Evolutionary conservation across 2,329 filamentous ascomycete genomes (phyloP), one percentile per base, ranked within the genome.

Genomic region (Bipolaris cookei): DNA sequence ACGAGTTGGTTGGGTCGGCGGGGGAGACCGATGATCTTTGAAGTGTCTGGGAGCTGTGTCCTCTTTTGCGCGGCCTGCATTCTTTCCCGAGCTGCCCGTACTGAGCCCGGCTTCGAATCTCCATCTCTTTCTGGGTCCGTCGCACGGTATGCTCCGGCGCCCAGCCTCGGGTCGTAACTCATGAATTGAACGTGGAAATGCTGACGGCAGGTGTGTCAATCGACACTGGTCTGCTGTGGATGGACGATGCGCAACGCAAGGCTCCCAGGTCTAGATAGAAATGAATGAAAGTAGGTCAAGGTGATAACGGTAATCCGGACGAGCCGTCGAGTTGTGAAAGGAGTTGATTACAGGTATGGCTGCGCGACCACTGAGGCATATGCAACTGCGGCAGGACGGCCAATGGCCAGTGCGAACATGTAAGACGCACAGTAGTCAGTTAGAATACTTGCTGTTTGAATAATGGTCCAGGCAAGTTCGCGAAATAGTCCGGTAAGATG

Each of bases 141-240:
- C 51, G 64, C 67, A 59, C 72, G 70, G 59, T 75, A 72, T 48
- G 66, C 65, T 53, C 65, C 64, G 61, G 66, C 66, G 65, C 71
- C 71, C 61, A 68, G 55, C 55, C 68, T 71, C 46, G 69, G 64
- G 63, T 75, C 70, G 70, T 75, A 71, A 67, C 72, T 76, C 75
- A 77, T 77, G 62, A 68, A 74, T 65, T 48, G 47, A 62, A 34
- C 21, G 49, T 56, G 57, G 54, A 50, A 71, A 73, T 76, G 58
- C 35, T 73, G 70, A 59, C 62, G 65, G 51, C 51, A 58, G 62
- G 44, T 57, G 71, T 75, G 72, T 67, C 73, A 67, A 67, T 69
- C 62, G 72, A 75, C 71, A 76, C 70, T 48, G 57, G 68, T 62
- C 64, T 62, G 53, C 25, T 58, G 38, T 32, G 43, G 10, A 42